Evolutionary conservation across 169 alveolate species (phyloP), one percentile per base, ranked within the genome.

Genomic region (Plasmodium coatneyi): DNA sequence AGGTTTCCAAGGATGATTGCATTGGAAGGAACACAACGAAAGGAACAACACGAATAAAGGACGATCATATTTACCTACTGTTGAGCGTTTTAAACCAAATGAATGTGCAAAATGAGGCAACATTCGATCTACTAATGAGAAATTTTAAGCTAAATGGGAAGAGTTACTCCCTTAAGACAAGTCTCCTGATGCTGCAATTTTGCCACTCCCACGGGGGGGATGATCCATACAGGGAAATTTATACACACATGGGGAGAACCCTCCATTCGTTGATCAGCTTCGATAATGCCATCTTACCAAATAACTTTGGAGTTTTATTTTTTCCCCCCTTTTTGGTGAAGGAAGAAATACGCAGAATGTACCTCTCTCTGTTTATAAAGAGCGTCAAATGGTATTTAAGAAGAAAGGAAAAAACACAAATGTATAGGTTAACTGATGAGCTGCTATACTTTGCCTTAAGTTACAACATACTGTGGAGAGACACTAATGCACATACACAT

Each of bases 321-420:
- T 76, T 86, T 6, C 93, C 93, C 36, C 93, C 93, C 2, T 74
- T 49, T 76, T 30, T 86, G 39, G n/a, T 19, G 19, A 74, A 72
- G 66, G 82, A 86, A 19, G 46, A 10, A 49, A 76, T 86, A 22
- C 43, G 41, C 34, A 32, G 22, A 34, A 36, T 86, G 52, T 86
- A 86, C 80, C 56, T 72, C 66, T 19, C 43, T 16, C n/a, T 34
- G 66, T 86, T 86, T 86, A 22, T 86, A 34, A 86, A 76, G 54
- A 34, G 80, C 43, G 54, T 36, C 30, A 36, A 6, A 86, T 74
- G 66, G 56, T 86, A 86, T 76, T 86, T 36, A 36, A 54, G 34
- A 6, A 86, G 80, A 52, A 84, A 54, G 19, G 43, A 74, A 30
- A 54, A 39, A n/a, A 52, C 80, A 36, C 71, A 74, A 74, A 86